Percentiles rank a stretch among this genome's conserved stretches.
Conservation (phyloP, 2,329 filamentous ascomycete genomes). For the Endoconidiophora polonica region DNA sequence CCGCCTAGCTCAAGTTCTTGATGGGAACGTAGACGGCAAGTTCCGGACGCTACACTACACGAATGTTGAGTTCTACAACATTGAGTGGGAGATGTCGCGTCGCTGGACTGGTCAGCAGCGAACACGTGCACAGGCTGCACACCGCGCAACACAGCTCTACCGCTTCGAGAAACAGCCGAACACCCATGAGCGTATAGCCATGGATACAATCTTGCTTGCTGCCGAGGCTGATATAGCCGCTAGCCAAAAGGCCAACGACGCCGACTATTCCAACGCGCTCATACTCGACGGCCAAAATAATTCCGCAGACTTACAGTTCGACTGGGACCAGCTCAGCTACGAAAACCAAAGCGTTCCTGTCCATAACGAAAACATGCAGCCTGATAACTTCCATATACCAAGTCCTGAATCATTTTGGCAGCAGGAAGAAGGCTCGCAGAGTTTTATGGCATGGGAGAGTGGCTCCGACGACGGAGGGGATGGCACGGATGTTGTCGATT, state of each 20-base stretch:
- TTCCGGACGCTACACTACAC: constrained; percentile 7
- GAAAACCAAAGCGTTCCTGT: no score
- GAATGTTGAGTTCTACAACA: constrained; percentile 11
- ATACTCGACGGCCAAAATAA: no score
- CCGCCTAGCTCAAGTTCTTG: background rate
- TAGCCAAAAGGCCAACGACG: no score
- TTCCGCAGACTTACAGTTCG: constrained; percentile 4
- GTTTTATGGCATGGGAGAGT: background rate
- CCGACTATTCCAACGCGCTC: no score
- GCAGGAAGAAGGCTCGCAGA: background rate
- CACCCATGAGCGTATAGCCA: background rate
- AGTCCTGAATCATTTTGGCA: background rate
- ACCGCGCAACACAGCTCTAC: constrained; percentile 5
- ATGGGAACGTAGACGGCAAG: background rate
- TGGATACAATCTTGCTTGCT: background rate
- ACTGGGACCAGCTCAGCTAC: constrained; percentile 1
- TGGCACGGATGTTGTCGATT: no score
- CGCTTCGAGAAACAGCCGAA: constrained; percentile 10
- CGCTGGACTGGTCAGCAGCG: constrained; percentile 6
- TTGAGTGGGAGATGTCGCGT: constrained; percentile 12
- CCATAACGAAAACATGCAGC: no score
- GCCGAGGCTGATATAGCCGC: background rate
- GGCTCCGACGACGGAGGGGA: background rate
- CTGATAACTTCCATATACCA: background rate
- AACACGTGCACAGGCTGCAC: constrained; percentile 4